Percentiles rank a stretch among this genome's conserved stretches.
Evolutionary conservation across 106 monocot genomes (phyloP).

Genomic region (Allium fistulosum): DNA sequence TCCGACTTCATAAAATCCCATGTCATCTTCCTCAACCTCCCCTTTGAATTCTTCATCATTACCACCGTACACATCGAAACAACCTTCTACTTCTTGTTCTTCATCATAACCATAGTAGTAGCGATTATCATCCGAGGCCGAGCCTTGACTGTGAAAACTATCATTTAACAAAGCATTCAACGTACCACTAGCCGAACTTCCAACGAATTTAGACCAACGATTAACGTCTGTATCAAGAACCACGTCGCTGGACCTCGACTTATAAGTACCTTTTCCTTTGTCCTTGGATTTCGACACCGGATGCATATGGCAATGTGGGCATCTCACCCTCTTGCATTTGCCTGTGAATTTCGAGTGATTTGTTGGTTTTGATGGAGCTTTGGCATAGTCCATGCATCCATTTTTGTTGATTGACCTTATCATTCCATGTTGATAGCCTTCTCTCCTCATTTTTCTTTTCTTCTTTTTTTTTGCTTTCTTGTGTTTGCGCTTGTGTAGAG

Average conservation of each 20-base stretch:
- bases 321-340: conserved; percentile 34
- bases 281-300: conserved; percentile 47
- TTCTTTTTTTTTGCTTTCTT: background rate
- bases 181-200: conserved; percentile 36
- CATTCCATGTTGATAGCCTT: conserved; percentile 61
- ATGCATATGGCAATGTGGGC: conserved; percentile 28
- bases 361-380: conserved; percentile 26
- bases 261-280: conserved; percentile 65
- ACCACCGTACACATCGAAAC: background rate
- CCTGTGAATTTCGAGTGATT: conserved; percentile 61
- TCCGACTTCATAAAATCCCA: conserved; percentile 57
- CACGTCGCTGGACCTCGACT: conserved; percentile 49
- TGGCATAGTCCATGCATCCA: background rate
- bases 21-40: conserved; percentile 21
- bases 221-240: conserved; percentile 24
- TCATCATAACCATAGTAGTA: background rate
- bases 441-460: conserved; percentile 50
- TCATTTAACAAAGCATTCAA: conserved; percentile 17
- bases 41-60: conserved; percentile 6
- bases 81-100: no score
- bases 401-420: conserved; percentile 7
- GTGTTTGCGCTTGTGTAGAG: background rate
- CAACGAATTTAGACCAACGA: conserved; percentile 2
- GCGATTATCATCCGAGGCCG: no score
- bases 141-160: conserved; percentile 3